phyloP scores from a whole-genome alignment of 2,329 filamentous ascomycete species.

The Claviceps spartinae region DNA sequence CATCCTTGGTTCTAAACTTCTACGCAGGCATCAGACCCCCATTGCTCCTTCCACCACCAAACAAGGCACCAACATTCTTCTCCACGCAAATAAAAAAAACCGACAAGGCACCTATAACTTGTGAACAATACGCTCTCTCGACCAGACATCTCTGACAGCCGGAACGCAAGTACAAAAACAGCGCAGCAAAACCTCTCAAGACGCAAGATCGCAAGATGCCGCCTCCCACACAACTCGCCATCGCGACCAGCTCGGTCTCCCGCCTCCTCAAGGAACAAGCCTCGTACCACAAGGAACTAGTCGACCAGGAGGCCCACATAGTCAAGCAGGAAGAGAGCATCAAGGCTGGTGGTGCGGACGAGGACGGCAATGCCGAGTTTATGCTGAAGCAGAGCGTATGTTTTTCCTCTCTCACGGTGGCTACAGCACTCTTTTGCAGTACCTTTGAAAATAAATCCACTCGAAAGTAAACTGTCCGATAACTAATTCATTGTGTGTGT shows the following conservation, averaged over 20 bases:
- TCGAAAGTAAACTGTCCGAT: not conserved
- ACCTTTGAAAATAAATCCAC: too few species aligned
- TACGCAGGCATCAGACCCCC: not conserved
- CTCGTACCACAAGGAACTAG: slow-evolving; percentile 78
- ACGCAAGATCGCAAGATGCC: slow-evolving; percentile 42
- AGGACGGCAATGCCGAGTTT: slow-evolving; percentile 64
- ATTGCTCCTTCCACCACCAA: not conserved
- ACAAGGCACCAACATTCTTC: not conserved
- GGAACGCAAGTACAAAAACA: not conserved
- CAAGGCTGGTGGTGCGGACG: slow-evolving; percentile 31
- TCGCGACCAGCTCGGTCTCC: slow-evolving; percentile 65
- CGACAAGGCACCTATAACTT: too few species aligned
- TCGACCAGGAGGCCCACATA: slow-evolving; percentile 59
- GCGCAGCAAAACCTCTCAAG: not conserved
- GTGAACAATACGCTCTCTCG: too few species aligned
- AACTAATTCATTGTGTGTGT: not conserved
- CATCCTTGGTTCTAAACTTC: too few species aligned
- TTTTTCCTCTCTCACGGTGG: not conserved
- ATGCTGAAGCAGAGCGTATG: slow-evolving; percentile 76
- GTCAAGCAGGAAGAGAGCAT: slow-evolving; percentile 52
- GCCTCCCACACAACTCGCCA: slow-evolving; percentile 60
- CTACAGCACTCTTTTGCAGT: too few species aligned
- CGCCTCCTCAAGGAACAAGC: slow-evolving; percentile 85
- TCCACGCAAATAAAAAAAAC: not conserved
- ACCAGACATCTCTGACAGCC: too few species aligned